Evolutionary conservation across 495 filamentous ascomycete genomes (phyloP).

Genomic region (Amphirosellinia nigrospora): DNA sequence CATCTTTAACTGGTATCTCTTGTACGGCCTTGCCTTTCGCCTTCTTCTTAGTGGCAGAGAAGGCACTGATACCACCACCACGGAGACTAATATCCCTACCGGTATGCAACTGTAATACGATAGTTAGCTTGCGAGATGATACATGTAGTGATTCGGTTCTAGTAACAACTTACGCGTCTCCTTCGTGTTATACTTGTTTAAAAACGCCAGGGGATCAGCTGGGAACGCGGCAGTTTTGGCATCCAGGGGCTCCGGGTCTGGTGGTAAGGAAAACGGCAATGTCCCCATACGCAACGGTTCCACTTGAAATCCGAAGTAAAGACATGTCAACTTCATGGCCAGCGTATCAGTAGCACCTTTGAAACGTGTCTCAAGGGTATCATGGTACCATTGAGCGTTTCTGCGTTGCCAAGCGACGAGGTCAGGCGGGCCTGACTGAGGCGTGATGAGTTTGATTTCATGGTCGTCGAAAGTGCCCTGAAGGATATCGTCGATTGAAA

Average conservation of each 20-base stretch:
- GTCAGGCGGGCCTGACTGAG: conserved; percentile 24
- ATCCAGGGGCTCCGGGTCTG: conserved; percentile 25
- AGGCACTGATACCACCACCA: conserved; percentile 25
- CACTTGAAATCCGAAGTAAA: conserved; percentile 39
- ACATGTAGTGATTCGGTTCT: not conserved
- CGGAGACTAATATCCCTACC: conserved; percentile 24
- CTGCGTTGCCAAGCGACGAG: conserved; percentile 27
- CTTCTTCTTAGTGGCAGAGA: not conserved
- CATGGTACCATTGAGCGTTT: conserved; percentile 27
- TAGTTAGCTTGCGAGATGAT: not conserved
- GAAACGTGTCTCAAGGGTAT: conserved; percentile 33
- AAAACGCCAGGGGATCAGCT: conserved; percentile 26
- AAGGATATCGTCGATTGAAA: conserved; percentile 33
- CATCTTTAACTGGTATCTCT: conserved; percentile 15
- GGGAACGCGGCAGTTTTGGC: not conserved
- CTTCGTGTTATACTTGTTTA: conserved; percentile 25
- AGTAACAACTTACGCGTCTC: conserved; percentile 20
- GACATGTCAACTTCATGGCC: conserved; percentile 35
- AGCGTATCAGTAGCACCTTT: conserved; percentile 27
- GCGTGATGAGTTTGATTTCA: conserved; percentile 34
- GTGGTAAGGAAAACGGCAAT: not conserved
- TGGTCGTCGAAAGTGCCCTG: conserved; percentile 33
- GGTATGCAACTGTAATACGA: not conserved
- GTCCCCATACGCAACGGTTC: conserved; percentile 33
- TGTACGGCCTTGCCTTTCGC: conserved; percentile 13